Evolutionary conservation across 2,329 filamentous ascomycete species (phyloP).

Genomic region (Ambrosiella xylebori): DNA sequence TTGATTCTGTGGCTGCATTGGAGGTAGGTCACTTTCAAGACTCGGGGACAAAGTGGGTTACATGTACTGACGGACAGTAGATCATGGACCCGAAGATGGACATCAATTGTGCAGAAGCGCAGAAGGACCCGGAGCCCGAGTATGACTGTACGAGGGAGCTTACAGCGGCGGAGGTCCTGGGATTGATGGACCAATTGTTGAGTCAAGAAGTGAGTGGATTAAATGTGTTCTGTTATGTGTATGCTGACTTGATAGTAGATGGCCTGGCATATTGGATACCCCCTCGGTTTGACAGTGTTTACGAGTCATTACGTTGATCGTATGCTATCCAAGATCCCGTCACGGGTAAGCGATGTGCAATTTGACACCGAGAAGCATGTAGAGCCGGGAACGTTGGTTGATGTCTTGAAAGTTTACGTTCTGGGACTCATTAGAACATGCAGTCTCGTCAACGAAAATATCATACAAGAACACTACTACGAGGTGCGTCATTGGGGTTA

Average conservation of each 20-base stretch:
- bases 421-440: slow-evolving; percentile 71
- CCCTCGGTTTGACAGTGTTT: slow-evolving; percentile 84
- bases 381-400: slow-evolving; percentile 31
- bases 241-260: slow-evolving; percentile 35
- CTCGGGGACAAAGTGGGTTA: not conserved
- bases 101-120: slow-evolving; percentile 64
- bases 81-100: slow-evolving; percentile 99
- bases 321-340: slow-evolving; percentile 54
- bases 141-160: slow-evolving; percentile 57
- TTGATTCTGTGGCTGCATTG: slow-evolving; percentile 78
- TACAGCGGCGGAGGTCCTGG: slow-evolving; percentile 63
- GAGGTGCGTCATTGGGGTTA: slow-evolving; percentile 39
- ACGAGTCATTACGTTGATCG: slow-evolving; percentile 82
- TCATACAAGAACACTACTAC: slow-evolving; percentile 74
- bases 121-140: slow-evolving; percentile 66
- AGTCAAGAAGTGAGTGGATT: slow-evolving; percentile 55
- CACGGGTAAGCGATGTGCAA: slow-evolving; percentile 44
- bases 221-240: too few species aligned
- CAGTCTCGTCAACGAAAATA: slow-evolving; percentile 56
- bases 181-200: slow-evolving; percentile 84
- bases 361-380: slow-evolving; percentile 30
- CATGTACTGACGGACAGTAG: slow-evolving; percentile 27
- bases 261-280: slow-evolving; percentile 94
- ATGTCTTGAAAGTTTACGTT: slow-evolving; percentile 70
- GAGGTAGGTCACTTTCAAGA: slow-evolving; percentile 33